A percentile compares a stretch with the other conserved stretches of the same genome.
Evolutionary conservation across 495 filamentous ascomycete genomes (phyloP).

Genomic region (Xylaria palmicola): DNA sequence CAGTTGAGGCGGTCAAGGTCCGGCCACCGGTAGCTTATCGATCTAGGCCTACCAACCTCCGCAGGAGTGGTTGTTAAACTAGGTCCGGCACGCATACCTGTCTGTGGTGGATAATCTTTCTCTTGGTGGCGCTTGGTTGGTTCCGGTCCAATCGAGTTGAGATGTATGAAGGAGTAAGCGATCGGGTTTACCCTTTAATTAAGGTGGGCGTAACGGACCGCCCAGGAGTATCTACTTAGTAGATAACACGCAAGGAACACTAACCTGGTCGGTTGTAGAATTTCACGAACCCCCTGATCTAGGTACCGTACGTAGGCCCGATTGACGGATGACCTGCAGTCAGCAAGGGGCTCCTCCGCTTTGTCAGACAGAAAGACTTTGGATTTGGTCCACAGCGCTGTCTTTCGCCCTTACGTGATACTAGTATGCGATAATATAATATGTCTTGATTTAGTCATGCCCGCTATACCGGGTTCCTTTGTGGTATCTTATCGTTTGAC

Average conservation of each 20-base stretch:
- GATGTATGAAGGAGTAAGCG: slow-evolving; percentile 4
- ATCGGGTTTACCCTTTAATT: background rate
- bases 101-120: background rate
- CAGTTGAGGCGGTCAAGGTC: slow-evolving; percentile 8
- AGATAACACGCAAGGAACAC: background rate
- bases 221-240: too few relatives aligned
- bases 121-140: slow-evolving; percentile 3
- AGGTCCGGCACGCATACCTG: background rate
- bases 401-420: background rate
- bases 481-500: too few relatives aligned
- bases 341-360: background rate
- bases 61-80: background rate
- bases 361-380: background rate
- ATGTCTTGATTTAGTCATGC: too few relatives aligned
- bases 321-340: slow-evolving; percentile 4
- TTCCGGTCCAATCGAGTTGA: background rate
- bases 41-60: background rate
- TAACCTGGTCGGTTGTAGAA: background rate
- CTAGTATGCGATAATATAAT: background rate
- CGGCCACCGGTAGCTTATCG: background rate
- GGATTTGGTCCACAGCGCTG: background rate
- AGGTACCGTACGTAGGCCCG: background rate
- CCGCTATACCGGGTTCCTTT: too few relatives aligned
- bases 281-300: background rate
- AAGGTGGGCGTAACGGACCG: slow-evolving; percentile 7